These are phyloP conservation scores for Lactuca saligna DNA, from an alignment of 129 eudicot species.

Conservation along the genomic window DNA sequence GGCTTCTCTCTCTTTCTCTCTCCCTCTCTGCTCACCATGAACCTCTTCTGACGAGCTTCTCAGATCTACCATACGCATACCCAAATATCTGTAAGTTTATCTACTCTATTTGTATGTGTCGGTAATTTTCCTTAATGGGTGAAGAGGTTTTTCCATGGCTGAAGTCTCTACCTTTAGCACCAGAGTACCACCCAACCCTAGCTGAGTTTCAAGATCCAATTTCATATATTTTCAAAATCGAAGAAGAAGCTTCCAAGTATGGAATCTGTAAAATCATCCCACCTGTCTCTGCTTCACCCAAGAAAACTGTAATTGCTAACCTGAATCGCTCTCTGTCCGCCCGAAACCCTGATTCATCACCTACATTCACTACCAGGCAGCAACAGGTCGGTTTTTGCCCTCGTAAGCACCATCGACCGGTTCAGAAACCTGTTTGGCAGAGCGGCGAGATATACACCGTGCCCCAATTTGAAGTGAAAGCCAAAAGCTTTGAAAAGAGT, in stretches of 20 bases:
- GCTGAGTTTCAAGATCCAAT: conserved; percentile 94
- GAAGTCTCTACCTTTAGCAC: conserved; percentile 81
- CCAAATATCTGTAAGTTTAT: not conserved
- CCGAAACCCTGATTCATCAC: conserved; percentile 45
- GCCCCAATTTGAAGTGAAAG: conserved; percentile 59
- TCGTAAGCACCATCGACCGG: conserved; percentile 69
- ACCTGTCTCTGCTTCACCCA: conserved; percentile 53
- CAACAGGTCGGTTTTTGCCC: conserved; percentile 93
- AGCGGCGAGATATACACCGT: conserved; percentile 76
- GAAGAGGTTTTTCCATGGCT: conserved; percentile 81
- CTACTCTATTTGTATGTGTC: not conserved
- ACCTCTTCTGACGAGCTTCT: conserved; percentile 15
- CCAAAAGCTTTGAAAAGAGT: conserved; percentile 57
- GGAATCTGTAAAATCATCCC: conserved; percentile 91
- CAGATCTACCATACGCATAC: conserved; percentile 24
- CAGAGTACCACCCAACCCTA: conserved; percentile 79
- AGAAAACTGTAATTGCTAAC: conserved; percentile 51
- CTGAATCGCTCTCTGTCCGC: conserved; percentile 52
- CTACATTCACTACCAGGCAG: conserved; percentile 80
- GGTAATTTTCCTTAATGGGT: conserved; percentile 16
- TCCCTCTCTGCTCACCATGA: conserved; percentile 15
- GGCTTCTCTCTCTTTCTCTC: conserved; percentile 16
- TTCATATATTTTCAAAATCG: conserved; percentile 80
- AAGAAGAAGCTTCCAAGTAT: conserved; percentile 70
- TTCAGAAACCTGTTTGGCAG: conserved; percentile 83